Evolutionary conservation across 2,329 filamentous ascomycete genomes (phyloP), one percentile per base, ranked within the genome.

Genomic region (Mollisia scopiformis): DNA sequence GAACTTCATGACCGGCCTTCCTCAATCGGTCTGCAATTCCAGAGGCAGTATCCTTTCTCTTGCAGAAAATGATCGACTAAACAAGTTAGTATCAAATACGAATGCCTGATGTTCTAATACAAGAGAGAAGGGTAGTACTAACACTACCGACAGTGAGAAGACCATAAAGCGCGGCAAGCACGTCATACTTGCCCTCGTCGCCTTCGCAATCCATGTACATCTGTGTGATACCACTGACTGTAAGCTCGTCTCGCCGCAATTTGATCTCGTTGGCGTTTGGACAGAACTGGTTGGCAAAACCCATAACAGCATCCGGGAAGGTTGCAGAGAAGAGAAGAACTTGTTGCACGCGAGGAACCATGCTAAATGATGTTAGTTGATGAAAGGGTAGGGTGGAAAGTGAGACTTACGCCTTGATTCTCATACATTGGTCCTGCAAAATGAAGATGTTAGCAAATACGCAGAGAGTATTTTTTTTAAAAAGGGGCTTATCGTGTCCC

Each of bases 131-230:
- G n/a, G n/a, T n/a, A n/a, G n/a, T n/a, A n/a, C n/a, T n/a, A n/a
- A n/a, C n/a, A n/a, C n/a, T n/a, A n/a, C 93, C 93, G 70, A 98
- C 93, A 16, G 93, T 97, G 86, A 99, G 94, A 47, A 98, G 82
- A 60, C 94, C 93, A 74, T 99, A 99, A 62, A 99, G 90, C 74
- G 94, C 92, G 75, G 96, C 90, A 7, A 99, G 86, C 59, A 91
- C 88, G 35, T 90, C 86, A 74, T 96, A 99, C 75, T 98, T 98
- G 71, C 91, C 87, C 35, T 88, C 80, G 67, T 96, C 91, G 33
- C 84, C 83, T 23, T 90, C 86, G 72, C 94, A 98, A 76, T 99
- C 95, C 75, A 99, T 92, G 74, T 96, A 99, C 79, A 99, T 92
- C 74, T 99, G 95, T 68, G 94, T 96, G 74, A 99, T 99, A 23